Conservation (phyloP, 306 rosid genomes). For the Pyrus communis region DNA sequence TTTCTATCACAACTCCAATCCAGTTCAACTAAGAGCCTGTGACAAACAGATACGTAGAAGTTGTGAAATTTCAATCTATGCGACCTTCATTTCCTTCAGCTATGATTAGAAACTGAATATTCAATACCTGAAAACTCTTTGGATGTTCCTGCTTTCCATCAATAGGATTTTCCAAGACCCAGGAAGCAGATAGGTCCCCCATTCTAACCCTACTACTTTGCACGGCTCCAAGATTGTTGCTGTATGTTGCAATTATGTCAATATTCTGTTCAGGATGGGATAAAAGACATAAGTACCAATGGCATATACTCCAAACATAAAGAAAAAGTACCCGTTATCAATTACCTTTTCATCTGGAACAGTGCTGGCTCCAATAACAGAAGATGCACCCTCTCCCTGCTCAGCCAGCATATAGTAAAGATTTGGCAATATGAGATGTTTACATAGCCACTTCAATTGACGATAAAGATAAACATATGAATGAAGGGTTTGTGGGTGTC, state of each 20-base stretch:
- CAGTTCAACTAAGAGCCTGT: background rate
- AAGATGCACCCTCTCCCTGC: constrained; percentile 42
- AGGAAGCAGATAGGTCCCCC: constrained; percentile 76
- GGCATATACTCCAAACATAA: constrained; percentile 12
- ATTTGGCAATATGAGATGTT: background rate
- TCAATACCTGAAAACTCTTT: constrained; percentile 51
- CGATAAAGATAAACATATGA: background rate
- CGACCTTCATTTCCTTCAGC: background rate
- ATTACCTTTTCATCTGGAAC: constrained; percentile 64
- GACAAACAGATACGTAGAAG: background rate
- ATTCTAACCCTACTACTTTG: constrained; percentile 64
- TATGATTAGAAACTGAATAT: background rate
- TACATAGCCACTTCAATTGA: background rate
- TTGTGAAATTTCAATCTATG: background rate
- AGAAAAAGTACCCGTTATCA: background rate
- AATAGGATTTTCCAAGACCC: constrained; percentile 79
- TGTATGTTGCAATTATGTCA: constrained; percentile 77
- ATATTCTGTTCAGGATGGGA: constrained; percentile 53
- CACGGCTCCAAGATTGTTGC: constrained; percentile 57
- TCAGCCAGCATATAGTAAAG: constrained; percentile 14
- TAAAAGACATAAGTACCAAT: constrained; percentile 18
- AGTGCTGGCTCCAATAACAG: constrained; percentile 27
- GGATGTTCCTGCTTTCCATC: constrained; percentile 38
- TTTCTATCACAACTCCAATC: constrained; percentile 8
- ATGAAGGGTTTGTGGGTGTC: background rate